phyloP scores from a whole-genome alignment of 331 rosid genomes.

The Prunus yedoensis region DNA sequence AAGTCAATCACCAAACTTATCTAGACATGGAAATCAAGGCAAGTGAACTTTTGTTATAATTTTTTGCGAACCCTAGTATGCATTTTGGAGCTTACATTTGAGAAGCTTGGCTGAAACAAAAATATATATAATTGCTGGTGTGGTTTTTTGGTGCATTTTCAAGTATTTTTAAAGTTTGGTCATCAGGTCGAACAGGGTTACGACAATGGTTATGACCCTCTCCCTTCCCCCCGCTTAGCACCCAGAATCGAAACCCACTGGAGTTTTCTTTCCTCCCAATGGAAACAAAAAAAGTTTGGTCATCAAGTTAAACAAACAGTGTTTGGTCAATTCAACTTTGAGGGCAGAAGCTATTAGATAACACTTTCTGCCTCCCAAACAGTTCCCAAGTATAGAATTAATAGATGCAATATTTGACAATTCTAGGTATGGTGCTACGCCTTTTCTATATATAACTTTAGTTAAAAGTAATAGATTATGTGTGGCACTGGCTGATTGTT shows the following conservation, averaged over 20 bases:
- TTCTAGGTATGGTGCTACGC: neutral
- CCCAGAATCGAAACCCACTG: too few relatives aligned
- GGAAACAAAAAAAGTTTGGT: too few relatives aligned
- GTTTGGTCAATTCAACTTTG: constrained; percentile 23
- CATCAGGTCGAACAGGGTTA: too few relatives aligned
- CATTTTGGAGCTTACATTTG: neutral
- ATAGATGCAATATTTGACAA: neutral
- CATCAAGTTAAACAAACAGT: neutral
- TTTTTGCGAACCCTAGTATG: neutral
- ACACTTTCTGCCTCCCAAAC: constrained; percentile 13
- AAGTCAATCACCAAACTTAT: too few relatives aligned
- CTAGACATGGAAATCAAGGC: too few relatives aligned
- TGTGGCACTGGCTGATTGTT: neutral
- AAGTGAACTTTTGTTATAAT: neutral
- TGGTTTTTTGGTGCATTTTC: too few relatives aligned
- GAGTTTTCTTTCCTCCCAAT: too few relatives aligned
- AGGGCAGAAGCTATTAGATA: constrained; percentile 4
- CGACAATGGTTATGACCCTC: too few relatives aligned
- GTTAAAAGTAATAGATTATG: neutral
- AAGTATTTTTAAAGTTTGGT: neutral
- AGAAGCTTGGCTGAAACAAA: neutral
- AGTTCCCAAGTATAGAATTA: neutral
- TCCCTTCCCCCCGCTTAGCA: too few relatives aligned
- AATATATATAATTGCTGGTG: neutral
- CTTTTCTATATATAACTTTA: neutral